phyloP scores from a whole-genome alignment of 192 early-diverging fungal species.

The Podila verticillata region DNA sequence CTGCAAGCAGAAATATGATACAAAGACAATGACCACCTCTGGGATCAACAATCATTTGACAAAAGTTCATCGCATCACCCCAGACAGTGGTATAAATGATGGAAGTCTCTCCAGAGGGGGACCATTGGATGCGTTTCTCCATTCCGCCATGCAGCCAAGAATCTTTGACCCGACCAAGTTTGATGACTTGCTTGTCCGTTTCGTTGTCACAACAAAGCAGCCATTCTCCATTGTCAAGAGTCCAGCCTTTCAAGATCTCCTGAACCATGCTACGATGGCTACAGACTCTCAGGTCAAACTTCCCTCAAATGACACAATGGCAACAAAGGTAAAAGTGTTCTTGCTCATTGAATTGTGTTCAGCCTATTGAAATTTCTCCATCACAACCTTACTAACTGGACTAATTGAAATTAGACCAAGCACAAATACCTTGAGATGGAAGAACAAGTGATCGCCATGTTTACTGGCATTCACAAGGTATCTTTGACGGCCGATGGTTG shows the following conservation, averaged over 20 bases:
- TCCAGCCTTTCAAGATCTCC: constrained; percentile 13
- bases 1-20: background rate
- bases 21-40: constrained; percentile 10
- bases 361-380: background rate
- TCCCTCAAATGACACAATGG: too few species aligned
- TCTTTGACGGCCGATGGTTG: constrained; percentile 25
- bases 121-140: constrained; percentile 9
- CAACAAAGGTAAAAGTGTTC: too few species aligned
- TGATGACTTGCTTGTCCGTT: constrained; percentile 16
- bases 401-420: constrained; percentile 5
- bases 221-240: constrained; percentile 10
- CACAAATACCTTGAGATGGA: constrained; percentile 6
- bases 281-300: background rate
- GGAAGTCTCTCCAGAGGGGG: constrained; percentile 16
- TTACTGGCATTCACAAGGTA: background rate
- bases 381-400: background rate
- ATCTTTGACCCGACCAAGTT: constrained; percentile 12
- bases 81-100: constrained; percentile 16
- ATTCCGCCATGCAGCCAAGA: constrained; percentile 1
- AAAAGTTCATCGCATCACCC: background rate
- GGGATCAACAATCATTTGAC: constrained; percentile 13
- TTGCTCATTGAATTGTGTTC: too few species aligned
- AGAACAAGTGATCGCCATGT: constrained; percentile 13
- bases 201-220: constrained; percentile 20
- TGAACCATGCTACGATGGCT: constrained; percentile 23